Conservation (phyloP, 1,139 yeast species). For the Candida sanyaensis region DNA sequence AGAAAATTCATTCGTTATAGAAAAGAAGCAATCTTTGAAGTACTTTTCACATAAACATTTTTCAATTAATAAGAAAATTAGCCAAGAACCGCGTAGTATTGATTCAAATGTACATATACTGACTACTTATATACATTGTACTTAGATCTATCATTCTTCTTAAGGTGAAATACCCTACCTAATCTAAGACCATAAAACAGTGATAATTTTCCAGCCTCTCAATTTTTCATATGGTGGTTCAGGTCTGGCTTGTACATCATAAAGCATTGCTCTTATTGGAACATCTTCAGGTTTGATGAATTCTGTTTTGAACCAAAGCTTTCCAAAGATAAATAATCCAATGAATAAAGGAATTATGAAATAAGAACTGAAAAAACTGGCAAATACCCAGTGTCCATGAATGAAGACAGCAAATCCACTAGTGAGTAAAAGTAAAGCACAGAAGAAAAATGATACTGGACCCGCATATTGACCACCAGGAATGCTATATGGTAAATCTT, state of each 20-base stretch:
- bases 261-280: slow-evolving; percentile 31
- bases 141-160: too few relatives aligned
- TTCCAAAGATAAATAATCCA: slow-evolving; percentile 29
- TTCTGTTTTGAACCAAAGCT: slow-evolving; percentile 27
- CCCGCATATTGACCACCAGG: slow-evolving; percentile 28
- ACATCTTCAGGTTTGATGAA: slow-evolving; percentile 30
- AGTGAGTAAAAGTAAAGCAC: slow-evolving; percentile 34
- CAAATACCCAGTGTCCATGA: slow-evolving; percentile 31
- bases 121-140: too few relatives aligned
- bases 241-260: slow-evolving; percentile 36
- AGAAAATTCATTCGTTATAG: too few relatives aligned
- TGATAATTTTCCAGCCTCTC: slow-evolving; percentile 28
- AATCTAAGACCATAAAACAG: slow-evolving; percentile 26
- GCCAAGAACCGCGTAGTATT: too few relatives aligned
- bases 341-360: slow-evolving; percentile 34
- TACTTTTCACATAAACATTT: too few relatives aligned
- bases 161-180: too few relatives aligned
- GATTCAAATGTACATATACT: too few relatives aligned
- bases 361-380: slow-evolving; percentile 39
- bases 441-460: slow-evolving; percentile 36
- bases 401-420: slow-evolving; percentile 43
- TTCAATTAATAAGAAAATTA: too few relatives aligned
- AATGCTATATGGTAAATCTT: slow-evolving; percentile 34
- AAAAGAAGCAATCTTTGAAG: too few relatives aligned
- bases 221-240: slow-evolving; percentile 32